Conservation (phyloP, 225 moss, liverwort and hornwort genomes). For the Polytrichum formosum region DNA sequence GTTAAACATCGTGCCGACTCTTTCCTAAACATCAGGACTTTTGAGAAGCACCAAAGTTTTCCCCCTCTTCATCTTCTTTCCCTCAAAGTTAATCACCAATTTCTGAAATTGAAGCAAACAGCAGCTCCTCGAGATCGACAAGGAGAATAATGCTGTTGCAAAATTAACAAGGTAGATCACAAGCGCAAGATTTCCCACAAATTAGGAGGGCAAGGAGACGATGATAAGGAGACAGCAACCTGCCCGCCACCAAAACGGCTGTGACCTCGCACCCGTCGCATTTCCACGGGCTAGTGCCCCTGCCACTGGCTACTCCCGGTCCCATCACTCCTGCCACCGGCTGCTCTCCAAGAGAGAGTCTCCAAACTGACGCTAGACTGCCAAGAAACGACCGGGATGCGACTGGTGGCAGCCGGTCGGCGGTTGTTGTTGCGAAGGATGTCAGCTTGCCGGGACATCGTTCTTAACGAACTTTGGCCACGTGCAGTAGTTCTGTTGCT, state of each 20-base stretch:
- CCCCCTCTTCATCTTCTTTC: not conserved
- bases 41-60: not conserved
- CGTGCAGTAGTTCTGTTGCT: no score
- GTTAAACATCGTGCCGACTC: not conserved
- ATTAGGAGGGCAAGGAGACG: not conserved
- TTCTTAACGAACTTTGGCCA: constrained; percentile 3
- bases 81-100: no score
- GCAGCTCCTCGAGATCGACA: no score
- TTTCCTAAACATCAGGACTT: not conserved
- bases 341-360: not conserved
- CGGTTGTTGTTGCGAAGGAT: not conserved
- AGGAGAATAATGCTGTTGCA: no score
- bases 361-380: not conserved
- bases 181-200: not conserved
- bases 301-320: not conserved
- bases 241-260: constrained; percentile 1
- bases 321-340: not conserved
- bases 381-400: constrained; percentile 1
- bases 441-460: not conserved
- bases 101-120: no score
- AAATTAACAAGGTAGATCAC: no score
- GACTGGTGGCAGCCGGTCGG: not conserved
- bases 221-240: not conserved
- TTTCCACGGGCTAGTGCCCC: not conserved
- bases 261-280: not conserved